Evolutionary conservation across 306 rosid species (phyloP).

Genomic region (Fragaria nilgerrensis): DNA sequence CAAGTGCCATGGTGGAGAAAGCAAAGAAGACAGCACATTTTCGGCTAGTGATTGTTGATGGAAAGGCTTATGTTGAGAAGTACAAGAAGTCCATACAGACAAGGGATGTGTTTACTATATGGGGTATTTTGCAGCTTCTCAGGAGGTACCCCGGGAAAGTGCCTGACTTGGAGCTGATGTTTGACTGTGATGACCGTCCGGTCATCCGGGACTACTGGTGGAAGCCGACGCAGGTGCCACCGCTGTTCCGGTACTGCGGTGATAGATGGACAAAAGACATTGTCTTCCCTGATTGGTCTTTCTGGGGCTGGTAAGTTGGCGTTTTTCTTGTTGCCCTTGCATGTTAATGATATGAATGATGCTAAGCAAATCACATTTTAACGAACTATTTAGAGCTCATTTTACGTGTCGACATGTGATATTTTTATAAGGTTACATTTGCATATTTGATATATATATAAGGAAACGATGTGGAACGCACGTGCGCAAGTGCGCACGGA

Average conservation of each 20-base stretch:
- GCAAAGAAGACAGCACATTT: slow-evolving; percentile 59
- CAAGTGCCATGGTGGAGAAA: slow-evolving; percentile 49
- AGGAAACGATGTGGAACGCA: no score
- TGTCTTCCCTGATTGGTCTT: slow-evolving; percentile 56
- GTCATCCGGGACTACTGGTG: slow-evolving; percentile 24
- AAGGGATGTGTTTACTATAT: slow-evolving; percentile 57
- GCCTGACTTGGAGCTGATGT: slow-evolving; percentile 67
- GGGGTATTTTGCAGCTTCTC: slow-evolving; percentile 73
- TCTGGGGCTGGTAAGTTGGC: slow-evolving; percentile 49
- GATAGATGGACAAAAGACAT: slow-evolving; percentile 41
- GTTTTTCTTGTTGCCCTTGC: neutral
- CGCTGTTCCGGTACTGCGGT: slow-evolving; percentile 68
- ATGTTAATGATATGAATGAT: neutral
- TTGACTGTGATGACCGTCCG: slow-evolving; percentile 63
- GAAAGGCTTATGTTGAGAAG: slow-evolving; percentile 50
- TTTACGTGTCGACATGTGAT: no score
- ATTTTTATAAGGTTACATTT: no score
- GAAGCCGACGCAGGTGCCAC: slow-evolving; percentile 33
- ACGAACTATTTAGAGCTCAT: no score
- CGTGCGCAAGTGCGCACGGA: no score
- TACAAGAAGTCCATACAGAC: slow-evolving; percentile 59
- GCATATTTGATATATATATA: no score
- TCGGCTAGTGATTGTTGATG: slow-evolving; percentile 51
- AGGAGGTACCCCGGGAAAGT: slow-evolving; percentile 53
- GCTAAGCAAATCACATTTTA: no score